Percentiles rank a stretch among this genome's conserved stretches.
phyloP scores from a whole-genome alignment of 345 rosid species.

The Microcos paniculata region DNA sequence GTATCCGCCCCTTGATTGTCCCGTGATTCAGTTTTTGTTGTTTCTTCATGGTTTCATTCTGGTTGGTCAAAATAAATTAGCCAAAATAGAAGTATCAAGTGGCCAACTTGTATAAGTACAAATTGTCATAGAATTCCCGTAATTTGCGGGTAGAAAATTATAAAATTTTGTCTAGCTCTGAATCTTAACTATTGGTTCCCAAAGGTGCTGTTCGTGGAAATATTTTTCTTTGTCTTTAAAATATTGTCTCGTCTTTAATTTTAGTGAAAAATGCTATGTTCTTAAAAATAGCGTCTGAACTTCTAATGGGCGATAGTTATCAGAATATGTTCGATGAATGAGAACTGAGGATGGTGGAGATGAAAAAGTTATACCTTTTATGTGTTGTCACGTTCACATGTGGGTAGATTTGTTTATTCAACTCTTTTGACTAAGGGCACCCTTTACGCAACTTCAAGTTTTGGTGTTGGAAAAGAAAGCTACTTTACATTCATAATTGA shows the following conservation, averaged over 20 bases:
- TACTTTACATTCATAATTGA: neutral
- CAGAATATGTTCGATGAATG: neutral
- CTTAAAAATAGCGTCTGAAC: neutral
- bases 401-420: neutral
- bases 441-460: neutral
- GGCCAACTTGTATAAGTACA: neutral
- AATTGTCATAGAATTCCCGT: neutral
- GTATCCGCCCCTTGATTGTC: neutral
- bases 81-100: neutral
- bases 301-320: neutral
- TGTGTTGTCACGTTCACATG: neutral
- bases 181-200: neutral
- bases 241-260: neutral
- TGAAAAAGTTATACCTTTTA: conserved; percentile 1
- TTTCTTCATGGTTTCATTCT: neutral
- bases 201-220: neutral
- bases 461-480: neutral
- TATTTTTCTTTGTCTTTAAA: neutral
- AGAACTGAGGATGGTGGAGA: neutral
- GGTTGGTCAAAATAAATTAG: neutral
- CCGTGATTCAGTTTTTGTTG: neutral
- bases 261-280: neutral
- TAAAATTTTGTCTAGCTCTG: neutral
- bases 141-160: neutral
- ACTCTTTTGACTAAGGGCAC: neutral